Evolutionary conservation across 2,329 filamentous ascomycete genomes (phyloP), one percentile per base, ranked within the genome.

Genomic region (Emergomyces africanus): DNA sequence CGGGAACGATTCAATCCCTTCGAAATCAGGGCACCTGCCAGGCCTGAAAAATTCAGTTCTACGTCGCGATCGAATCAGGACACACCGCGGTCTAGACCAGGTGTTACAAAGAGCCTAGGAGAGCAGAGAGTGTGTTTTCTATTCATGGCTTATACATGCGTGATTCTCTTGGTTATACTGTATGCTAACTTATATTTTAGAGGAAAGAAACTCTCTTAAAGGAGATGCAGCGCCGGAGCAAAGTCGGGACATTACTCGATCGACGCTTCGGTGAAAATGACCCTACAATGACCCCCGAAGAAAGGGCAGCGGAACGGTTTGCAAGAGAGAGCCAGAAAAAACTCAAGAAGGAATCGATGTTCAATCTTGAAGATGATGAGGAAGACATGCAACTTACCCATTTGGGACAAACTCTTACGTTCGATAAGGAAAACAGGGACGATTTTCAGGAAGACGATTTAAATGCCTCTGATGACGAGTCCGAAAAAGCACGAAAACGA

Each of bases 1-100:
- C 87, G 94, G 69, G 91, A 97, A 69, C 87, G 91, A 66, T 97
- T 97, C 82, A 99, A 99, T 72, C 94, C 94, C 0, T 99, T 99
- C 74, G 94, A 99, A 70, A 83, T 96, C 71, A 95, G 95, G 74
- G 84, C 88, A 60, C 84, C 87, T 46, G 80, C 85, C 1, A 82
- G 87, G 61, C 88, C 86, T 0, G 85, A 85, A 59, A 97, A 97
- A 68, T 95, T 95, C 64, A 85, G 92, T 49, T 90, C 88, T 0
- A 91, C 81, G 57, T 83, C 82, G 0, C 64, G 64, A 33, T 79
- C 82, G 5, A 74, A 76, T 14, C 74, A 74, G 35, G 77, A 77
- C 55, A 78, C 78, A 68, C 77, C 79, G 77, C 79, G 30, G 73
- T 86, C 62, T 79, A 86, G 91, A 57, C 94, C 94, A 2, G 89